Base-by-base conservation (phyloP, 164 flowering plant genomes). In the Annona cherimola region DNA sequence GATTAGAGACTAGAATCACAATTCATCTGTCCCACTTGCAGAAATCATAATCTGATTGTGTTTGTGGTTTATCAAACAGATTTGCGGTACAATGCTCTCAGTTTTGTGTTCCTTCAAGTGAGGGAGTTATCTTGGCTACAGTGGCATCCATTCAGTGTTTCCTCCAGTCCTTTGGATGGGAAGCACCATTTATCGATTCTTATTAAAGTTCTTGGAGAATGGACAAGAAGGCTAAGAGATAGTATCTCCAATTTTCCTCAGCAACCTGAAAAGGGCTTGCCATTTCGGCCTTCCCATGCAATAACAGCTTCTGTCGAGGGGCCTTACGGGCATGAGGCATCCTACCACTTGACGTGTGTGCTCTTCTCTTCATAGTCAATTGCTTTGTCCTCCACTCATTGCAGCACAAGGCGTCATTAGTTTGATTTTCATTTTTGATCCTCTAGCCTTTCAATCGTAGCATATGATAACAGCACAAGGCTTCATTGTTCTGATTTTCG, bases 91-190 rank as follows among this genome's bases (percentile, higher is more conserved):
- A 94, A 92, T 83, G 96, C 97, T 57, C 90, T 94, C 61, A 86
- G 96, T 68, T 92, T 93, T 72, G 73, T 92, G 63, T 92, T 94
- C 70, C 81, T 94, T 76, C 94, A 88, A 86, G 76, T 89, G 69
- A 85, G 91, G 73, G 92, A 89, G 72, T 70, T 92, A 61, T 94
- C 98, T 46, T 88, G 86, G 90, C 81, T 94, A 61, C 94, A 94
- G 71, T 94, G 98, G 97, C 97, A 92, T 82, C 96, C 98, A 19
- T 94, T 94, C 71, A 92, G 98, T 76, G 96, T 94, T 69, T 94
- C 98, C 18, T 94, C 98, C n/a, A 90, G 97, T 77, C 98, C 98
- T 54, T 74, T 89, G 62, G 98, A 89, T 75, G 97, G 97, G 12
- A 83, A 80, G 71, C 35, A 84, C 76, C 97, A 90, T 83, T 46